These are phyloP conservation scores for Parastagonospora avenae DNA, from an alignment of 2,329 filamentous ascomycete species.

Conservation along the genomic window DNA sequence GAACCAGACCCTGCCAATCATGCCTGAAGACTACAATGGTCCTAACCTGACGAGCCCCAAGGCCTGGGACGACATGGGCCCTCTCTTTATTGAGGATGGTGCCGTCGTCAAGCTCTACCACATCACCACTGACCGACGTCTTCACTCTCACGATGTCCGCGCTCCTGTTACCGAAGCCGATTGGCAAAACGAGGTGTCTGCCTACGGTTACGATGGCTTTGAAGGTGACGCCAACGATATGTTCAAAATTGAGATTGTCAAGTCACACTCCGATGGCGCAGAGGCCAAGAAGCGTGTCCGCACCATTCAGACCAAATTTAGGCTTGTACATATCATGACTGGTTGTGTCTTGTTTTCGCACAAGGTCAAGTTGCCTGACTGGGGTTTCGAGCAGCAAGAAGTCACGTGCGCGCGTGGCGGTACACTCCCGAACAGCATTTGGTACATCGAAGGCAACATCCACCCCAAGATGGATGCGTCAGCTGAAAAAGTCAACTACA, in stretches of 20 bases:
- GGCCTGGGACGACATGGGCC: slow-evolving; percentile 79
- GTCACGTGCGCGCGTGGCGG: slow-evolving; percentile 95
- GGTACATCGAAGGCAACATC: slow-evolving; percentile 92
- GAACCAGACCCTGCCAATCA: slow-evolving; percentile 79
- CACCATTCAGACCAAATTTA: slow-evolving; percentile 97
- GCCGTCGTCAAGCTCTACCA: slow-evolving; percentile 84
- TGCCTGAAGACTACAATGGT: slow-evolving; percentile 74
- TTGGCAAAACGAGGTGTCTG: slow-evolving; percentile 95
- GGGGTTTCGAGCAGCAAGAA: slow-evolving; percentile 98
- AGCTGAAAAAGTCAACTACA: slow-evolving; percentile 95
- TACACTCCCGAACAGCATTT: slow-evolving; percentile 92
- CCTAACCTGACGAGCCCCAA: slow-evolving; percentile 77
- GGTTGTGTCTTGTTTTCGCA: slow-evolving; percentile 96
- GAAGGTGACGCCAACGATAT: slow-evolving; percentile 95
- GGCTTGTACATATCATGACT: slow-evolving; percentile 93
- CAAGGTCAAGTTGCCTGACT: slow-evolving; percentile 97
- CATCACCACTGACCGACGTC: slow-evolving; percentile 77
- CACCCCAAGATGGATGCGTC: slow-evolving; percentile 74
- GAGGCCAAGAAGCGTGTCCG: slow-evolving; percentile 83
- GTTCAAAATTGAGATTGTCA: slow-evolving; percentile 94
- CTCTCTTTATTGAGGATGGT: slow-evolving; percentile 78
- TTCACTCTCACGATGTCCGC: slow-evolving; percentile 95
- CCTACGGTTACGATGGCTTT: slow-evolving; percentile 96
- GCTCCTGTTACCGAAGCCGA: slow-evolving; percentile 50
- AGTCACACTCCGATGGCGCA: slow-evolving; percentile 79